A percentile compares a stretch with the other conserved stretches of the same genome.
phyloP scores from a whole-genome alignment of 129 eudicot species.

The Helianthus tuberosus region DNA sequence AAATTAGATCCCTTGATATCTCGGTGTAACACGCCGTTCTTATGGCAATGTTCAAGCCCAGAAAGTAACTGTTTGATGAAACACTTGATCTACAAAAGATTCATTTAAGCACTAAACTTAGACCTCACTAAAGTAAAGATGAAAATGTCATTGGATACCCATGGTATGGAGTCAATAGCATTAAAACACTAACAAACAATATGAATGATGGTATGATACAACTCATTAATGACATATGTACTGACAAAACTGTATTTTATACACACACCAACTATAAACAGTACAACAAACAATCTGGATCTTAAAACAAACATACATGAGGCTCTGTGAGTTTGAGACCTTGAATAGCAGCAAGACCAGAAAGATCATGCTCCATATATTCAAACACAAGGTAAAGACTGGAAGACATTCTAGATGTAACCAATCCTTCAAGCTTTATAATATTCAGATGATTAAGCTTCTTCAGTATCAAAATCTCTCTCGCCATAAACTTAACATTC shows the following conservation, averaged over 20 bases:
- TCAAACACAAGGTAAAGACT: slow-evolving; percentile 88
- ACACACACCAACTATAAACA: background rate
- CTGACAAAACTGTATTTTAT: background rate
- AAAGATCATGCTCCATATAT: slow-evolving; percentile 93
- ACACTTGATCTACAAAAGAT: slow-evolving; percentile 61
- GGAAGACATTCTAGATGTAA: slow-evolving; percentile 83
- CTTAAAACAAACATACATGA: slow-evolving; percentile 58
- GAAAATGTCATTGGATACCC: slow-evolving; percentile 18
- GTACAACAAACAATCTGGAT: slow-evolving; percentile 5
- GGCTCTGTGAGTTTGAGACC: slow-evolving; percentile 70
- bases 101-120: background rate
- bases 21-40: slow-evolving; percentile 69
- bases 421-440: slow-evolving; percentile 89
- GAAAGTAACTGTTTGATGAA: slow-evolving; percentile 62
- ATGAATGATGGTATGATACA: background rate
- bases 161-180: slow-evolving; percentile 29
- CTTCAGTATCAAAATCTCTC: slow-evolving; percentile 78
- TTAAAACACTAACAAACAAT: slow-evolving; percentile 17
- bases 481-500: slow-evolving; percentile 85
- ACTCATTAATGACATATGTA: background rate
- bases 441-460: slow-evolving; percentile 87
- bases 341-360: slow-evolving; percentile 84
- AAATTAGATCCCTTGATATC: slow-evolving; percentile 82
- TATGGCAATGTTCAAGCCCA: slow-evolving; percentile 89
- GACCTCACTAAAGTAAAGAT: slow-evolving; percentile 4